A percentile compares a stretch with the other conserved stretches of the same genome.
Conservation (phyloP, 768 basidiomycete species). For the Pisolithus tinctorius region DNA sequence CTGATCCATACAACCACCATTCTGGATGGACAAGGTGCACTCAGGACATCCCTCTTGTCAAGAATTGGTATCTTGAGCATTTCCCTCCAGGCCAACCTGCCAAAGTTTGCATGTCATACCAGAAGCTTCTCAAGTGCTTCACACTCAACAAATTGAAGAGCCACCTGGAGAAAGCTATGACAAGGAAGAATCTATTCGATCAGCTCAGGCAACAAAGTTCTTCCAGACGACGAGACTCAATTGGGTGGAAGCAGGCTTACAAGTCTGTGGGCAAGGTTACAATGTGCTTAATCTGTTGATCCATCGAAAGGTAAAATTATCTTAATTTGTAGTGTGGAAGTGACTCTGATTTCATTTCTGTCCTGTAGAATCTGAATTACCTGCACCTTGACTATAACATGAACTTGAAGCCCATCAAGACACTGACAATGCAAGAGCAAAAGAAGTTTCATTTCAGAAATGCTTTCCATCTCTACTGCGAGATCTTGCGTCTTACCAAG, state of each 20-base stretch:
- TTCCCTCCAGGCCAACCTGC: conserved; percentile 94
- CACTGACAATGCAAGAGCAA: conserved; percentile 96
- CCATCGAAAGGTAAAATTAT: conserved; percentile 81
- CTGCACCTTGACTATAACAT: conserved; percentile 96
- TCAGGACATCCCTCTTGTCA: conserved; percentile 92
- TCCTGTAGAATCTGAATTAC: conserved; percentile 76
- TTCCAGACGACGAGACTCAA: conserved; percentile 97
- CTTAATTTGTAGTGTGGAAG: background rate
- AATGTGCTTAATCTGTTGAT: conserved; percentile 99
- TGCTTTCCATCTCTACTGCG: conserved; percentile 95
- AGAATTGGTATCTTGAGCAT: conserved; percentile 98
- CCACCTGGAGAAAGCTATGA: conserved; percentile 90
- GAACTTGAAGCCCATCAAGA: conserved; percentile 97
- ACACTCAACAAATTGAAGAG: conserved; percentile 92
- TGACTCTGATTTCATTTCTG: background rate
- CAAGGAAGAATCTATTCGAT: conserved; percentile 94
- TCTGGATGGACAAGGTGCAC: conserved; percentile 91
- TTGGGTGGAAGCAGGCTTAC: conserved; percentile 98
- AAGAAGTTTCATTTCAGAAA: conserved; percentile 99
- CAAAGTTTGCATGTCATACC: conserved; percentile 98
- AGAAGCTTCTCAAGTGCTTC: conserved; percentile 93
- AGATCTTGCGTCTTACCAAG: conserved; percentile 95
- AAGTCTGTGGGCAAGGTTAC: conserved; percentile 98
- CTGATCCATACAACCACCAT: too few relatives aligned
- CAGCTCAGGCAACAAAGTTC: conserved; percentile 95